These are phyloP conservation scores for Coemansia pectinata DNA, from an alignment of 192 early-diverging fungal genomes.

Conservation along the genomic window DNA sequence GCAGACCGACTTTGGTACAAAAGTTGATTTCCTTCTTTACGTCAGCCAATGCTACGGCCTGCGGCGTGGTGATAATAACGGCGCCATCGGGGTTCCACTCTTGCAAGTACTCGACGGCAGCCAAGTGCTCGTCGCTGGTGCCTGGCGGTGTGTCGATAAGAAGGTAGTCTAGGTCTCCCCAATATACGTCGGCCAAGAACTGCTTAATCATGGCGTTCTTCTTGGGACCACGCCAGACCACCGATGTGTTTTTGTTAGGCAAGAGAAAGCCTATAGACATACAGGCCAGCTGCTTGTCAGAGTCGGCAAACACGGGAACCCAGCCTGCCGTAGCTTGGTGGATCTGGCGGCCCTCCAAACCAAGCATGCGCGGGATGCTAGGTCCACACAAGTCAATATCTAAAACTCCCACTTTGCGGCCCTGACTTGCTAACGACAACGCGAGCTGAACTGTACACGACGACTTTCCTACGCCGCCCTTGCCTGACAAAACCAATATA, in stretches of 20 bases:
- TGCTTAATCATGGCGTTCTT: conserved; percentile 99
- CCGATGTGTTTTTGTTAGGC: conserved; percentile 83
- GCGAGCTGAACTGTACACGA: conserved; percentile 91
- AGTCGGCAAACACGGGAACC: conserved; percentile 76
- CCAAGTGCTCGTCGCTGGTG: conserved; percentile 96
- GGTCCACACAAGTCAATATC: conserved; percentile 99
- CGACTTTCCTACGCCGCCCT: conserved; percentile 97
- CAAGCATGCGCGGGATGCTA: conserved; percentile 94
- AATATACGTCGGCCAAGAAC: conserved; percentile 94
- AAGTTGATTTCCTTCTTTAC: conserved; percentile 99
- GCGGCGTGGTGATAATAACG: conserved; percentile 96
- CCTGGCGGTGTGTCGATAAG: conserved; percentile 98
- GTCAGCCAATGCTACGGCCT: conserved; percentile 82
- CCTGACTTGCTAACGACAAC: conserved; percentile 61
- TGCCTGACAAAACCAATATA: conserved; percentile 94
- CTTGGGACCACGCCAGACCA: conserved; percentile 98
- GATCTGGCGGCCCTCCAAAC: conserved; percentile 82
- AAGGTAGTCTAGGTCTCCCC: conserved; percentile 94
- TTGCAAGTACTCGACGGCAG: conserved; percentile 87
- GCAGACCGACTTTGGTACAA: conserved; percentile 86
- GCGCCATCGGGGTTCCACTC: conserved; percentile 81
- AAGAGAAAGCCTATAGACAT: conserved; percentile 99
- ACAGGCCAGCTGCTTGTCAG: conserved; percentile 69
- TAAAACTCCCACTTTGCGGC: conserved; percentile 81
- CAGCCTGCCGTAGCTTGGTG: conserved; percentile 90